phyloP scores from a whole-genome alignment of 352 stramenopile genomes.

The Pythium periplocum region DNA sequence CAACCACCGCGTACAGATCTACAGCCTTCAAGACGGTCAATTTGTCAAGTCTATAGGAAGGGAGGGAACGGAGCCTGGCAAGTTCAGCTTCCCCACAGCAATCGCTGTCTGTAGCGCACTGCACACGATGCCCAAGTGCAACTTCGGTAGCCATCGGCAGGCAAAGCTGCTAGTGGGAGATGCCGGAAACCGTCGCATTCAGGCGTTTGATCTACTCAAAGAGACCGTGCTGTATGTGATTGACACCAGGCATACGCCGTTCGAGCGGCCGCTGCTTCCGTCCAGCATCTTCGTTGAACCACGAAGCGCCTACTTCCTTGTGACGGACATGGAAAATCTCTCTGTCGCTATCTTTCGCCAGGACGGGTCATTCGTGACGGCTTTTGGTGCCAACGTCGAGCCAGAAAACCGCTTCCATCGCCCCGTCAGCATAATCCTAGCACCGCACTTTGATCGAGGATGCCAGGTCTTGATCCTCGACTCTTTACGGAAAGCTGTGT shows the following conservation, averaged over 20 bases:
- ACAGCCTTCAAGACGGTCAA: slow-evolving; percentile 23
- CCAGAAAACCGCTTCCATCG: slow-evolving; percentile 35
- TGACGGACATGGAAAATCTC: slow-evolving; percentile 34
- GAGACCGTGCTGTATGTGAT: slow-evolving; percentile 29
- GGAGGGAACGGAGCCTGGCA: neutral
- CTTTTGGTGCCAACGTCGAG: slow-evolving; percentile 45
- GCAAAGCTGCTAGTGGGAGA: slow-evolving; percentile 4
- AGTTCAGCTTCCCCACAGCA: slow-evolving; percentile 5
- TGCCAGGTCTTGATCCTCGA: slow-evolving; percentile 23
- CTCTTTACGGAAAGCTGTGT: slow-evolving; percentile 26
- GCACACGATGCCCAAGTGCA: neutral
- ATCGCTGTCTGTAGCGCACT: slow-evolving; percentile 5
- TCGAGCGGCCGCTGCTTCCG: slow-evolving; percentile 36
- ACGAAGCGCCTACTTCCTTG: slow-evolving; percentile 42
- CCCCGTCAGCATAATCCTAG: slow-evolving; percentile 5
- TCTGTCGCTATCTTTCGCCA: slow-evolving; percentile 45
- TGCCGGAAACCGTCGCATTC: slow-evolving; percentile 39
- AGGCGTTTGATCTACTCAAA: slow-evolving; percentile 35
- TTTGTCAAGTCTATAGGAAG: slow-evolving; percentile 38
- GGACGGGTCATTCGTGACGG: slow-evolving; percentile 32
- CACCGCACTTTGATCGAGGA: no score
- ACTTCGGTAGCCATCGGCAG: slow-evolving; percentile 5
- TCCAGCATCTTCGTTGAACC: slow-evolving; percentile 35
- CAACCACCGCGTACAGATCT: slow-evolving; percentile 67
- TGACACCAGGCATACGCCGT: slow-evolving; percentile 21